Evolutionary conservation across 164 flowering plant species (phyloP).

Genomic region (Dillenia turbinata): DNA sequence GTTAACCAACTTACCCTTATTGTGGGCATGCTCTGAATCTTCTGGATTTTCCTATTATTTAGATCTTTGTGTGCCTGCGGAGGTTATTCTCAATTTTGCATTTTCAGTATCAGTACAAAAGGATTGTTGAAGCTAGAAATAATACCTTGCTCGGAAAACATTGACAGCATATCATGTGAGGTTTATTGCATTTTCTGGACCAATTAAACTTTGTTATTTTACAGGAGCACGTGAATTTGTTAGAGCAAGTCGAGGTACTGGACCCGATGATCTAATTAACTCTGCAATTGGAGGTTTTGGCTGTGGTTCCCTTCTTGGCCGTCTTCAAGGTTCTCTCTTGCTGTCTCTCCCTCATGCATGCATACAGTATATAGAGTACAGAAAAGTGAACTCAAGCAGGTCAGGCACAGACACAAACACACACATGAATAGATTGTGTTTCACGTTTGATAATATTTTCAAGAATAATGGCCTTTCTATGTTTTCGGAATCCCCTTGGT

Average conservation of each 20-base stretch:
- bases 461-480: too few species aligned
- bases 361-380: too few species aligned
- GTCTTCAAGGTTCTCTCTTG: constrained; percentile 70
- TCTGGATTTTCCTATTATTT: too few species aligned
- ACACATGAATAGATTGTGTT: too few species aligned
- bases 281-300: constrained; percentile 83
- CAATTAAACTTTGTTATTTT: not conserved
- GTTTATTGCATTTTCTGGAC: too few species aligned
- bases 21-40: too few species aligned
- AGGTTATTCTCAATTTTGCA: not conserved
- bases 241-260: constrained; percentile 56
- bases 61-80: not conserved
- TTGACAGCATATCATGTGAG: too few species aligned
- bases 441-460: too few species aligned
- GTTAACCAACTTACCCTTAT: too few species aligned
- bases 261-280: constrained; percentile 65
- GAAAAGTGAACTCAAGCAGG: too few species aligned
- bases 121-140: not conserved
- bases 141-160: constrained; percentile 2
- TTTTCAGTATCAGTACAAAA: not conserved
- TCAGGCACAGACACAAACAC: too few species aligned
- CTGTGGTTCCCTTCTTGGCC: constrained; percentile 84
- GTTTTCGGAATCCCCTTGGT: too few species aligned
- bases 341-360: not conserved
- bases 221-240: constrained; percentile 90